phyloP scores from a whole-genome alignment of 805 yeast species.

The Yarrowia sp. region DNA sequence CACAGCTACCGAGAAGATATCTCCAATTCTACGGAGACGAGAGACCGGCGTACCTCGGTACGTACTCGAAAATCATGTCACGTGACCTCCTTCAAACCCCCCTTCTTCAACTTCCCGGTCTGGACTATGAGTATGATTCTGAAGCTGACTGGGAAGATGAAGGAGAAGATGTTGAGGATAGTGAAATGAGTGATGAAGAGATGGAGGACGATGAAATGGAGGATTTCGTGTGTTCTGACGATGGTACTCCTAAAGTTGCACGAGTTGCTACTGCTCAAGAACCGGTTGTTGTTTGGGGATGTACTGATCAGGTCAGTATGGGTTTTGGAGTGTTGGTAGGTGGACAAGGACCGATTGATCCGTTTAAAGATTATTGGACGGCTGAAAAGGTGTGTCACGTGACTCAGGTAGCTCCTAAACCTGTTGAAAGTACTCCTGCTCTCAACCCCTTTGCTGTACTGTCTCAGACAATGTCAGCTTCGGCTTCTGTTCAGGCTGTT shows the following conservation, averaged over 20 bases:
- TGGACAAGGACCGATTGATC: not conserved
- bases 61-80: not conserved
- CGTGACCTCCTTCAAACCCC: conserved; percentile 13
- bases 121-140: conserved; percentile 24
- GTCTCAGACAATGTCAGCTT: not conserved
- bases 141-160: conserved; percentile 26
- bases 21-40: conserved; percentile 16
- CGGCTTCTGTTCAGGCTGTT: not conserved
- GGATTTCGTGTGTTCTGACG: conserved; percentile 19
- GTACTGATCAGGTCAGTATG: not conserved
- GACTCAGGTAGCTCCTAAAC: too few relatives aligned
- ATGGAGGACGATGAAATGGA: conserved; percentile 19
- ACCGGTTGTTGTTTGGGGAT: conserved; percentile 12
- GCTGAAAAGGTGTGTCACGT: not conserved
- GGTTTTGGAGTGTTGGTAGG: not conserved
- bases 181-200: conserved; percentile 11
- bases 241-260: not conserved
- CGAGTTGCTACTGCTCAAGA: not conserved
- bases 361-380: conserved; percentile 6
- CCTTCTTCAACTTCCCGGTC: not conserved
- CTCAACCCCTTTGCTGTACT: conserved; percentile 3
- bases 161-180: conserved; percentile 18
- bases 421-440: not conserved
- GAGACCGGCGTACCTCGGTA: conserved; percentile 10
- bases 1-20: not conserved